These are phyloP conservation scores for Taxawa tesnikishii DNA, from an alignment of 2,329 filamentous ascomycete genomes.

Conservation along the genomic window DNA sequence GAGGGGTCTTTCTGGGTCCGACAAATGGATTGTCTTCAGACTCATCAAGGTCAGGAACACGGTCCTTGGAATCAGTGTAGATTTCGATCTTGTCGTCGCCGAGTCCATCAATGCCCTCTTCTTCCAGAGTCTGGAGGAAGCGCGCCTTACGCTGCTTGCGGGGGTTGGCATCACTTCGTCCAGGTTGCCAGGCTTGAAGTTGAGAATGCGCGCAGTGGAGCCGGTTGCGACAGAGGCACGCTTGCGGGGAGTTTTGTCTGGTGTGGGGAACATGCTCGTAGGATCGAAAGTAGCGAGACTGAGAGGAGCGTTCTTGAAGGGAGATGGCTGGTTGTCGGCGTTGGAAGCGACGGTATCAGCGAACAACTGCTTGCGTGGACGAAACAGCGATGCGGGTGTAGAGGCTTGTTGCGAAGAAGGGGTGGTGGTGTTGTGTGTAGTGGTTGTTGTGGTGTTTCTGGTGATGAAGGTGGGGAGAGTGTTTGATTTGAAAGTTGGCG, in stretches of 20 bases:
- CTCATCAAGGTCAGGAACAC: constrained; percentile 54
- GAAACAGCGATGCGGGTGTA: constrained; percentile 5
- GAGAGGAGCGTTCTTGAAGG: constrained; percentile 1
- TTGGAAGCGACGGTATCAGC: constrained; percentile 1
- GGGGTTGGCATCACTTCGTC: constrained; percentile 48
- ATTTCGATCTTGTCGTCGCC: constrained; percentile 44
- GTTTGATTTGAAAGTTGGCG: constrained; percentile 32
- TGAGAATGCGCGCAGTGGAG: constrained; percentile 36
- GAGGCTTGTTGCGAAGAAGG: constrained; percentile 2
- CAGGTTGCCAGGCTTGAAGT: constrained; percentile 46
- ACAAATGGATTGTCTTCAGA: constrained; percentile 63
- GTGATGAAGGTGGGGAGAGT: constrained; percentile 28
- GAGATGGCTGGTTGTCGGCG: constrained; percentile 1
- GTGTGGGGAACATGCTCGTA: constrained; percentile 55
- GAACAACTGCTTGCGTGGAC: constrained; percentile 1
- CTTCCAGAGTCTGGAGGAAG: constrained; percentile 17
- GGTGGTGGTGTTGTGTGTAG: no score
- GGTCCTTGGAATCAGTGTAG: constrained; percentile 69
- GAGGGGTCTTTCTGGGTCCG: constrained; percentile 21
- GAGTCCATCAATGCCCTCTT: constrained; percentile 3
- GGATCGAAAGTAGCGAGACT: not conserved
- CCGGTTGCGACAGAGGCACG: constrained; percentile 32
- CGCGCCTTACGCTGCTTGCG: constrained; percentile 31
- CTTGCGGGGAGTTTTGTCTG: constrained; percentile 65
- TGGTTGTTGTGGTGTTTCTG: constrained; percentile 8